Percentiles rank a stretch among this genome's conserved stretches.
These are phyloP conservation scores for Clavariopsis aquatica DNA, from an alignment of 495 filamentous ascomycete species.

Conservation along the genomic window DNA sequence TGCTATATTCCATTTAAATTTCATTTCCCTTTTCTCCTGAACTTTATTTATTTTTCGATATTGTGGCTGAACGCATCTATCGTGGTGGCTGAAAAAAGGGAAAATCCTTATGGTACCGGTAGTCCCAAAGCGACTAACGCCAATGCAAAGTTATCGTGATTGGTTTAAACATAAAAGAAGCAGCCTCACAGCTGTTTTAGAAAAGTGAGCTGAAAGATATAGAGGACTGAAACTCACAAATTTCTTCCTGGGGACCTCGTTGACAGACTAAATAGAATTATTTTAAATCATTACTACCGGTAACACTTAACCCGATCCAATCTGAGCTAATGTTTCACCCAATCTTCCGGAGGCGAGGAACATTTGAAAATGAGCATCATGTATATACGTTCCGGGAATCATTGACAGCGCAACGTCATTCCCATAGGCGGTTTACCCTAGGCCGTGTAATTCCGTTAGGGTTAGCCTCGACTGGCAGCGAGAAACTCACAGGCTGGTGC, in stretches of 20 bases:
- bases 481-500: conserved; percentile 3
- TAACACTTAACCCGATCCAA: conserved; percentile 5
- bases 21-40: conserved; percentile 4
- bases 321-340: background rate
- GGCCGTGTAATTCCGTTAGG: conserved; percentile 4
- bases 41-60: conserved; percentile 18
- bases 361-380: background rate
- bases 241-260: background rate
- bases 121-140: conserved; percentile 6
- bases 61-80: conserved; percentile 16
- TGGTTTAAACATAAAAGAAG: conserved; percentile 10
- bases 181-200: too few species aligned
- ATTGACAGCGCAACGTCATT: background rate
- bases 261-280: background rate
- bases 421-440: conserved; percentile 5
- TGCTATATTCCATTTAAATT: conserved; percentile 8
- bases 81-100: conserved; percentile 11
- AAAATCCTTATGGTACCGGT: background rate
- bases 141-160: conserved; percentile 3
- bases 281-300: background rate
- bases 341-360: conserved; percentile 4
- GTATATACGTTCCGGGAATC: background rate
- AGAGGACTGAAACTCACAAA: background rate
- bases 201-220: conserved; percentile 5
- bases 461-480: background rate